Conservation (phyloP, 2,329 filamentous ascomycete species). For the Paracoccidioides brasiliensis region DNA sequence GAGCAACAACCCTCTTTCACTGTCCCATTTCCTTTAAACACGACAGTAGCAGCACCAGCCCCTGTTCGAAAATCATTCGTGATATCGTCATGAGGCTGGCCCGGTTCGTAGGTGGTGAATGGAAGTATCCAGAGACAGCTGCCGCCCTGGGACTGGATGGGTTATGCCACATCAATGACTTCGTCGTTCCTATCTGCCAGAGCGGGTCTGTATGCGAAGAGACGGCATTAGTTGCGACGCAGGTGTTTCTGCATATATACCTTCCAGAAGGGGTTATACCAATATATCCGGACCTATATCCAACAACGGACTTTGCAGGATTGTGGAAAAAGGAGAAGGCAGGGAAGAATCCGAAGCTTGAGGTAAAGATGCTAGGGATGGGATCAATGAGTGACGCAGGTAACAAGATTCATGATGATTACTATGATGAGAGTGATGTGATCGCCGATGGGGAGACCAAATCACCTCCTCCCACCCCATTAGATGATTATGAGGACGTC, state of each 20-base stretch:
- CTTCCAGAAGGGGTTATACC: slow-evolving; percentile 4
- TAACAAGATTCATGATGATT: not conserved
- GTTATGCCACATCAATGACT: slow-evolving; percentile 13
- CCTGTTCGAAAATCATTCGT: slow-evolving; percentile 3
- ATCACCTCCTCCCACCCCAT: not conserved
- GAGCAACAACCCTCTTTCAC: slow-evolving; percentile 12
- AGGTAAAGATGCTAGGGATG: slow-evolving; percentile 7
- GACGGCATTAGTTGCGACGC: slow-evolving; percentile 10
- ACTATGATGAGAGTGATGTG: not conserved
- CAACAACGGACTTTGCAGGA: slow-evolving; percentile 4
- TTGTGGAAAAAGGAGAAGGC: slow-evolving; percentile 4
- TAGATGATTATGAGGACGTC: not conserved
- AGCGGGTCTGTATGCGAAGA: slow-evolving; percentile 11
- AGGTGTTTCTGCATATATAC: slow-evolving; percentile 9
- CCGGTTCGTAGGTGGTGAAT: slow-evolving; percentile 12
- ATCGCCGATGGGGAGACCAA: not conserved
- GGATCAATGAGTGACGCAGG: slow-evolving; percentile 4
- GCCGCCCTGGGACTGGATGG: slow-evolving; percentile 10
- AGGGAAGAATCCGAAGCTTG: slow-evolving; percentile 6
- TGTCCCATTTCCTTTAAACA: slow-evolving; percentile 12
- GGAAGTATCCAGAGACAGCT: slow-evolving; percentile 11
- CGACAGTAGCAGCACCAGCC: slow-evolving; percentile 1
- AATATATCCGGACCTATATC: slow-evolving; percentile 6
- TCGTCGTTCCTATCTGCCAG: slow-evolving; percentile 15
- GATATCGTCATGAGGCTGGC: slow-evolving; percentile 10